Conservation (phyloP, 768 basidiomycete genomes). For the Gautieria morchelliformis region DNA sequence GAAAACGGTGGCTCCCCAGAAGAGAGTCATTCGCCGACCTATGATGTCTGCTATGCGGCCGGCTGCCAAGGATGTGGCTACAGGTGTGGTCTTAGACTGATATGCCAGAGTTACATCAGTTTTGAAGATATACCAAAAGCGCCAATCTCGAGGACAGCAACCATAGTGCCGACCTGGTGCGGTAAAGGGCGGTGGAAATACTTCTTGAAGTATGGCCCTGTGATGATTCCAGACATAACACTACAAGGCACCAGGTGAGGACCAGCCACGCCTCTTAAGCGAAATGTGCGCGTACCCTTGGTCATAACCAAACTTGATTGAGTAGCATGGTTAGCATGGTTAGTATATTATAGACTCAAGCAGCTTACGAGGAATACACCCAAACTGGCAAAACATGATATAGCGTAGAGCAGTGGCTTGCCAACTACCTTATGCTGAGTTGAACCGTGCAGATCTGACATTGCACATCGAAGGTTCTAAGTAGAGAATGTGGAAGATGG, state of each 20-base stretch:
- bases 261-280: constrained; percentile 9
- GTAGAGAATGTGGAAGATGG: constrained; percentile 2
- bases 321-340: constrained; percentile 5
- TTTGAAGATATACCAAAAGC: constrained; percentile 58
- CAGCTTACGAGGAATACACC: constrained; percentile 73
- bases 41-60: constrained; percentile 82
- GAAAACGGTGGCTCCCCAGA: constrained; percentile 76
- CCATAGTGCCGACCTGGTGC: constrained; percentile 83
- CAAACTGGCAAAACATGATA: constrained; percentile 73
- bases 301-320: constrained; percentile 68
- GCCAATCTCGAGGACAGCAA: constrained; percentile 88
- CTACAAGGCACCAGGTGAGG: constrained; percentile 26
- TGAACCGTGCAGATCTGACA: constrained; percentile 3
- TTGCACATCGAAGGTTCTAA: constrained; percentile 1
- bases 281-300: constrained; percentile 49
- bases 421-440: constrained; percentile 48
- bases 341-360: constrained; percentile 1
- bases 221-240: constrained; percentile 90
- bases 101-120: background rate
- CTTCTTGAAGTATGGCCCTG: constrained; percentile 68
- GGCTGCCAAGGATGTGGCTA: constrained; percentile 83
- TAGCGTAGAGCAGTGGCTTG: constrained; percentile 66
- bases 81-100: constrained; percentile 1
- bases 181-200: constrained; percentile 75
- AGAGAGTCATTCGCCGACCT: constrained; percentile 77